A percentile compares a stretch with the other conserved stretches of the same genome.
These are phyloP conservation scores for Rubroboletus satanas DNA, from an alignment of 768 basidiomycete genomes.

Conservation along the genomic window DNA sequence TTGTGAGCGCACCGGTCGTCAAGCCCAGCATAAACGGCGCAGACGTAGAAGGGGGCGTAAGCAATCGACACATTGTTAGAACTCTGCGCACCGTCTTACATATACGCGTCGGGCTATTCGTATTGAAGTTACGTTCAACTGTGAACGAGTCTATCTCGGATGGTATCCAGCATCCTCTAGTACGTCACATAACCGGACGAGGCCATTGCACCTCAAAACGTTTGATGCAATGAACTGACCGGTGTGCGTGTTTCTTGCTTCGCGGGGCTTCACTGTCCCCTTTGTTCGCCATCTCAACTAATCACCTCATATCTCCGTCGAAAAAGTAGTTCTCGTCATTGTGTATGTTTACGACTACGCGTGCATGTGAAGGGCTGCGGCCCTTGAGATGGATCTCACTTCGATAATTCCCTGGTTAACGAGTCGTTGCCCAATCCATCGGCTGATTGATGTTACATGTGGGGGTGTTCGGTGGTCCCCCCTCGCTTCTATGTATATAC, in stretches of 20 bases:
- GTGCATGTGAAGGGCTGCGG: not conserved
- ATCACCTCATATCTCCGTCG: conserved; percentile 18
- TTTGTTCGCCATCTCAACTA: not conserved
- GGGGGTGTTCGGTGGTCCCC: not conserved
- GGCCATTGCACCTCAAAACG: not conserved
- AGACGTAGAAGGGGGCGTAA: not conserved
- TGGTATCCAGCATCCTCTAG: not conserved
- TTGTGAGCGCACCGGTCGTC: conserved; percentile 4
- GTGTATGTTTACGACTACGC: not conserved
- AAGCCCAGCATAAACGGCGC: not conserved
- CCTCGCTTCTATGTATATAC: not conserved
- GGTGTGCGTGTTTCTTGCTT: conserved; percentile 1
- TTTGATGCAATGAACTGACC: not conserved
- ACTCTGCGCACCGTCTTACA: not conserved
- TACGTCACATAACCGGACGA: not conserved
- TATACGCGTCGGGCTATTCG: no score
- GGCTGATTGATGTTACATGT: not conserved
- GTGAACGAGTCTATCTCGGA: not conserved
- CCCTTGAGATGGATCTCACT: not conserved
- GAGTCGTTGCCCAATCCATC: not conserved
- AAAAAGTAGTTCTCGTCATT: conserved; percentile 1
- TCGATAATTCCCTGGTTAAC: not conserved
- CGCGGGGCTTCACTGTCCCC: not conserved
- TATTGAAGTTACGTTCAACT: no score
- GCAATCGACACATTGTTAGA: not conserved